Evolutionary conservation across 176 grass and related monocot species (phyloP).

Genomic region (Eragrostis nindensis): DNA sequence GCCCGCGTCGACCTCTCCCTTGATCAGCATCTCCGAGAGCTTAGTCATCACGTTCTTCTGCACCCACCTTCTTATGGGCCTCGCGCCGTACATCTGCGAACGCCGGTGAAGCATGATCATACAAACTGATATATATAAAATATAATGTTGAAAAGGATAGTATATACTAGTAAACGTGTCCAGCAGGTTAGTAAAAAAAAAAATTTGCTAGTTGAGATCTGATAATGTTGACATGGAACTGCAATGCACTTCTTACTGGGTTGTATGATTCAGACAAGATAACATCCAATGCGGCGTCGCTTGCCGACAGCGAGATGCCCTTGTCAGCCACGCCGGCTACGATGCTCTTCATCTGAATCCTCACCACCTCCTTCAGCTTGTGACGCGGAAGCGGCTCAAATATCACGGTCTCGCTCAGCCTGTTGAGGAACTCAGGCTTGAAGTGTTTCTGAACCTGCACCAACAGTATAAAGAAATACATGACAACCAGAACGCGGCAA

Average conservation of each 20-base stretch:
- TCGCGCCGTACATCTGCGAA: conserved; percentile 47
- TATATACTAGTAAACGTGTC: background rate
- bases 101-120: background rate
- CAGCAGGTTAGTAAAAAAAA: background rate
- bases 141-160: background rate
- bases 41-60: conserved; percentile 48
- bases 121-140: background rate
- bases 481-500: background rate
- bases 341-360: conserved; percentile 57
- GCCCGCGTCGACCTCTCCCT: conserved; percentile 31
- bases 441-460: conserved; percentile 46
- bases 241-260: conserved; percentile 1
- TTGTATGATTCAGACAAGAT: conserved; percentile 67
- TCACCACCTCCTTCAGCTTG: conserved; percentile 42
- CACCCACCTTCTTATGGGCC: conserved; percentile 47
- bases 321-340: conserved; percentile 45
- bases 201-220: background rate
- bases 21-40: conserved; percentile 43
- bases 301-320: conserved; percentile 49
- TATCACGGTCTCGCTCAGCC: conserved; percentile 51
- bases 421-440: conserved; percentile 52
- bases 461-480: background rate
- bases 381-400: conserved; percentile 42
- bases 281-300: conserved; percentile 59
- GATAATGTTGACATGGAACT: background rate